Evolutionary conservation across 176 grass and related monocot species (phyloP).

Genomic region (Hsuehochloa calcarea): DNA sequence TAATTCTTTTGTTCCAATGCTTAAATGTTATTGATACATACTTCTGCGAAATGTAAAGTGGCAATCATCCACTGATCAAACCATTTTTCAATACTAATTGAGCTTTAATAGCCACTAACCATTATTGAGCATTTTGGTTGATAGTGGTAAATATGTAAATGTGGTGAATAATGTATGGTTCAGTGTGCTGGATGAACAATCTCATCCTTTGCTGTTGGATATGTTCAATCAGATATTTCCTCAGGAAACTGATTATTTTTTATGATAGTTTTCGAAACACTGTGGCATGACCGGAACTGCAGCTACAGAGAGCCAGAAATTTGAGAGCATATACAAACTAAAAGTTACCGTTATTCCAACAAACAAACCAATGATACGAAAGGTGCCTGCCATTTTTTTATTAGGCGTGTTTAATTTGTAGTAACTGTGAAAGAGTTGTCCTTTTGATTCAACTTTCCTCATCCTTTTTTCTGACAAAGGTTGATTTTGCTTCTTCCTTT

Average conservation of each 20-base stretch:
- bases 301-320: slow-evolving; percentile 81
- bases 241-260: slow-evolving; percentile 30
- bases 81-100: background rate
- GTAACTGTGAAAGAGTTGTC: slow-evolving; percentile 8
- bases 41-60: slow-evolving; percentile 4
- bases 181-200: slow-evolving; percentile 29
- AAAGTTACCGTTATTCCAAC: slow-evolving; percentile 98
- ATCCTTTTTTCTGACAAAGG: background rate
- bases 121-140: slow-evolving; percentile 21
- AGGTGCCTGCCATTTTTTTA: slow-evolving; percentile 51
- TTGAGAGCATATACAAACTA: slow-evolving; percentile 97
- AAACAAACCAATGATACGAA: slow-evolving; percentile 96
- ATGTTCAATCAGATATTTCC: background rate
- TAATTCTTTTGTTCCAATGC: slow-evolving; percentile 3
- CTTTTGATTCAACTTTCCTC: background rate
- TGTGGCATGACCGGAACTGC: slow-evolving; percentile 99
- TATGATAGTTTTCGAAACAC: slow-evolving; percentile 80
- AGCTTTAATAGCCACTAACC: background rate
- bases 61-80: background rate
- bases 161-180: background rate
- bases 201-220: slow-evolving; percentile 8
- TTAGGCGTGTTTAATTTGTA: background rate
- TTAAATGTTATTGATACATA: background rate
- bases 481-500: slow-evolving; percentile 25
- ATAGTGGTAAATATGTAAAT: slow-evolving; percentile 17